Conservation (phyloP, 805 yeast genomes). For the Lipomyces chichibuensis region DNA sequence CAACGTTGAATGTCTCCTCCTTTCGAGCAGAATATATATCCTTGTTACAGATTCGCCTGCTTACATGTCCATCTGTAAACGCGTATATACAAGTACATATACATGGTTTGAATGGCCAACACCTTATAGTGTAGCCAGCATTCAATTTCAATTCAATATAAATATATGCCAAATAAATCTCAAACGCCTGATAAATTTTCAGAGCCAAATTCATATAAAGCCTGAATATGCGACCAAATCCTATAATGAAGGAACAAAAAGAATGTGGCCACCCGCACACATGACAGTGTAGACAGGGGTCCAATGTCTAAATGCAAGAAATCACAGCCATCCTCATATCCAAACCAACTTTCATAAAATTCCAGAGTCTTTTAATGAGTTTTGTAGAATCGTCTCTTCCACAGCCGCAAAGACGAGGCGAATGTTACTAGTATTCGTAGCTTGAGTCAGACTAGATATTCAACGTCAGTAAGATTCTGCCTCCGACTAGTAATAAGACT, state of each 20-base stretch:
- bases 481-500: not conserved
- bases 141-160: not conserved
- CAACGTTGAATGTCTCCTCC: no score
- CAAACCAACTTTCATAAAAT: conserved; percentile 50
- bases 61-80: no score
- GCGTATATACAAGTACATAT: no score
- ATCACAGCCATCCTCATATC: not conserved
- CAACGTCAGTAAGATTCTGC: not conserved
- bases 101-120: no score
- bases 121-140: not conserved
- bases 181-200: not conserved
- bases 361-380: conserved; percentile 75
- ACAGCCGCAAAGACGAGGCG: conserved; percentile 84
- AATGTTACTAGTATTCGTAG: conserved; percentile 89
- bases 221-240: not conserved
- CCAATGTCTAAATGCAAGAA: not conserved
- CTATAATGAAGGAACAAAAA: not conserved
- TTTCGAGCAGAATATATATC: no score
- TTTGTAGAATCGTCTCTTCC: conserved; percentile 76
- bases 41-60: no score
- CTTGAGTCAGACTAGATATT: conserved; percentile 68
- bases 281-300: not conserved
- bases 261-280: not conserved
- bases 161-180: not conserved
- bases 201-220: not conserved